phyloP scores from a whole-genome alignment of 2,329 filamentous ascomycete genomes.

The Capronia epimyces region DNA sequence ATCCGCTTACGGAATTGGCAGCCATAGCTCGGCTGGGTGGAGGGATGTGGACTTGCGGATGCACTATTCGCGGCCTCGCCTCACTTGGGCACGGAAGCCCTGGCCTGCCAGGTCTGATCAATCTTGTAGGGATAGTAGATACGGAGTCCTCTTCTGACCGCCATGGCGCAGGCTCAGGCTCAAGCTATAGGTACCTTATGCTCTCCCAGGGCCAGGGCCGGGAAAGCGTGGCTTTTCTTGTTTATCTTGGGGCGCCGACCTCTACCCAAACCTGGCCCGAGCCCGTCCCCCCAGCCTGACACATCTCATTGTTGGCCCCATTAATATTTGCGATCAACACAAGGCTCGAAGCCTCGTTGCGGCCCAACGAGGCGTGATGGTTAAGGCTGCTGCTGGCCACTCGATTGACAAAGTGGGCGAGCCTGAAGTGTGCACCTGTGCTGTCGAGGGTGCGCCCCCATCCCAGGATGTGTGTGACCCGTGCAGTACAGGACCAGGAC shows the following conservation, averaged over 20 bases:
- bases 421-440: background rate
- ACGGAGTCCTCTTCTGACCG: too few species aligned
- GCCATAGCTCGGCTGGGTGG: background rate
- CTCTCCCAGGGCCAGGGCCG: too few species aligned
- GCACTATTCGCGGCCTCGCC: background rate
- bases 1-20: background rate
- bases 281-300: slow-evolving; percentile 5
- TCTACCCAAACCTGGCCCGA: too few species aligned
- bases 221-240: too few species aligned
- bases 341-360: slow-evolving; percentile 15
- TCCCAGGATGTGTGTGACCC: background rate
- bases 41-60: too few species aligned
- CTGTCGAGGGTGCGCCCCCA: background rate
- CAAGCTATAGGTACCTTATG: too few species aligned
- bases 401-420: background rate
- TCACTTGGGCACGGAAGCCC: background rate
- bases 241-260: too few species aligned
- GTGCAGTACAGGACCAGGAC: too few species aligned
- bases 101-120: too few species aligned
- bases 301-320: background rate
- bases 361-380: background rate
- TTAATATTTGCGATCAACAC: background rate
- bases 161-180: too few species aligned
- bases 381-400: slow-evolving; percentile 11
- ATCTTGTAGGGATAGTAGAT: too few species aligned